These are phyloP conservation scores for Chrysanthemum makinoi DNA, from an alignment of 129 eudicot species.

Conservation along the genomic window DNA sequence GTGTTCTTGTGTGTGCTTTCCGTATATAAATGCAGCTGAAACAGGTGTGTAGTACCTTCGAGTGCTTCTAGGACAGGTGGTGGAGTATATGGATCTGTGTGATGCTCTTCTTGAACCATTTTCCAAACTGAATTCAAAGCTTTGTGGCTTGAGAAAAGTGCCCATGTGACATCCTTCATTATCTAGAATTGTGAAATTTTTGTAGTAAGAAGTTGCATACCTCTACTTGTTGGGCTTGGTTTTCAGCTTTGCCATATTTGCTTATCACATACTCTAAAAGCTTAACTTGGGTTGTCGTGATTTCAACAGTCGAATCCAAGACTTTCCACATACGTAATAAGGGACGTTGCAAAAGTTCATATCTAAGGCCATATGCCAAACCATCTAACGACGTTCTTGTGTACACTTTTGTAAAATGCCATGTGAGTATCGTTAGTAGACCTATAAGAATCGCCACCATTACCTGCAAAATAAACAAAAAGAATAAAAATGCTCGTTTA, in stretches of 20 bases:
- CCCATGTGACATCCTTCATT: slow-evolving; percentile 89
- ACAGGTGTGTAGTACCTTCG: too few species aligned
- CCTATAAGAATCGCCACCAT: slow-evolving; percentile 92
- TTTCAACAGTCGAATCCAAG: slow-evolving; percentile 77
- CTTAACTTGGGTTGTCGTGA: slow-evolving; percentile 82
- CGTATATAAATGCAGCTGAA: too few species aligned
- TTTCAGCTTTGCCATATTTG: slow-evolving; percentile 61
- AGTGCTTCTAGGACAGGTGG: too few species aligned
- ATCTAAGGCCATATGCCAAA: slow-evolving; percentile 83
- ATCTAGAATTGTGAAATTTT: neutral
- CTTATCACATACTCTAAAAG: slow-evolving; percentile 73
- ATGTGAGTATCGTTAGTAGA: slow-evolving; percentile 76
- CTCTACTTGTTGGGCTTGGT: slow-evolving; percentile 92
- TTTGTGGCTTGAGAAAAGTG: slow-evolving; percentile 77
- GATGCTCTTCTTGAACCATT: too few species aligned
- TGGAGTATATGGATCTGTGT: too few species aligned
- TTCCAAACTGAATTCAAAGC: slow-evolving; percentile 81
- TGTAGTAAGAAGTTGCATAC: slow-evolving; percentile 31
- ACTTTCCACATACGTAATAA: slow-evolving; percentile 86
- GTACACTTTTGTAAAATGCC: slow-evolving; percentile 93
- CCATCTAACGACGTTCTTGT: slow-evolving; percentile 72
- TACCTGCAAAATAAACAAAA: slow-evolving; percentile 49
- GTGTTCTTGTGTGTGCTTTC: too few species aligned
- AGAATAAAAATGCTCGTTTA: neutral
- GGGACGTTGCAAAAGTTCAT: slow-evolving; percentile 88